These are phyloP conservation scores for Litchi chinensis DNA, from an alignment of 345 rosid species.

Conservation along the genomic window DNA sequence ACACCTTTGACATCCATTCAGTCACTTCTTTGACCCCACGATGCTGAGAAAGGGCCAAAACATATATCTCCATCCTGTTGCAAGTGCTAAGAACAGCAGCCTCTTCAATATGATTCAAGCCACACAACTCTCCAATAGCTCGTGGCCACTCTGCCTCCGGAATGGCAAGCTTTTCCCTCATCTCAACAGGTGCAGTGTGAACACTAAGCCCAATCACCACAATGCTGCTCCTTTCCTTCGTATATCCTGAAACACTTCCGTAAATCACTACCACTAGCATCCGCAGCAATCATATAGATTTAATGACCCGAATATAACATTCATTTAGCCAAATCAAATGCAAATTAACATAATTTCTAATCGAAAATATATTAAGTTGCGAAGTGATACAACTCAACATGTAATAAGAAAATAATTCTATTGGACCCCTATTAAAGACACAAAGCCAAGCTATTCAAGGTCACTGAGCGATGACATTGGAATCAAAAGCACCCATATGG, in stretches of 20 bases:
- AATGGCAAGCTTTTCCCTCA: slow-evolving; percentile 82
- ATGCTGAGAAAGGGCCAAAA: slow-evolving; percentile 72
- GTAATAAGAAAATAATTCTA: neutral
- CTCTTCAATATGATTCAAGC: slow-evolving; percentile 86
- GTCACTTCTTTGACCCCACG: slow-evolving; percentile 86
- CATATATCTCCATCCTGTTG: slow-evolving; percentile 80
- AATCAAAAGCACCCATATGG: neutral
- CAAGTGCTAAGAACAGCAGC: slow-evolving; percentile 88
- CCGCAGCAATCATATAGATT: neutral
- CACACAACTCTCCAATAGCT: slow-evolving; percentile 78
- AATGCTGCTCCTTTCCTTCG: slow-evolving; percentile 75
- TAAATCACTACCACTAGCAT: slow-evolving; percentile 2
- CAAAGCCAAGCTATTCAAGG: neutral
- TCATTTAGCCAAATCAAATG: neutral
- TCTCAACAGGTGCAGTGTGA: slow-evolving; percentile 78
- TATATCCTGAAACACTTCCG: slow-evolving; percentile 50
- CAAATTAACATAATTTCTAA: neutral
- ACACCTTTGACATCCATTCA: slow-evolving; percentile 93
- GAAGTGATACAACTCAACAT: neutral
- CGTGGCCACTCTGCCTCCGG: slow-evolving; percentile 89
- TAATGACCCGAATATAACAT: neutral
- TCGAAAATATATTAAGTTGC: neutral
- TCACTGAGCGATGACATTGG: neutral
- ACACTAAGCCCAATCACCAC: slow-evolving; percentile 75
- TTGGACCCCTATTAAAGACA: too few relatives aligned